phyloP scores from a whole-genome alignment of 2,329 filamentous ascomycete species.

The Fusarium begoniae region DNA sequence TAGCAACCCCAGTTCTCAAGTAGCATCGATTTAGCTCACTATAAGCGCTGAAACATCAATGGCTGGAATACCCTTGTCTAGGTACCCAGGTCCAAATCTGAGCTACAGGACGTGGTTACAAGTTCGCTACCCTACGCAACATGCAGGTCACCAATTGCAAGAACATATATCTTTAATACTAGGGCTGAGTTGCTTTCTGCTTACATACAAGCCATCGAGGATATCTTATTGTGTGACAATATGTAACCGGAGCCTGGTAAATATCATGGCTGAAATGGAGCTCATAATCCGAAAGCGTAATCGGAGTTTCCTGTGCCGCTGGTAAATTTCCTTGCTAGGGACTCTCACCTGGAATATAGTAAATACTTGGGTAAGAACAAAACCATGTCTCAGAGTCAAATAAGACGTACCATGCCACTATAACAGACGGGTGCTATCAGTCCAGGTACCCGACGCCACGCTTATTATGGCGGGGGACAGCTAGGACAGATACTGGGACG shows the following conservation, averaged over 20 bases:
- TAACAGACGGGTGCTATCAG: background rate
- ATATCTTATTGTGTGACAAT: background rate
- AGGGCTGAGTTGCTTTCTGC: background rate
- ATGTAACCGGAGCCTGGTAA: background rate
- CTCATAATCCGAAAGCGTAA: background rate
- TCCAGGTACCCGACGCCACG: slow-evolving; percentile 28
- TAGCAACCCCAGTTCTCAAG: background rate
- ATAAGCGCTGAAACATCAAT: background rate
- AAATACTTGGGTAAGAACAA: background rate
- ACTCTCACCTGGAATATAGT: background rate
- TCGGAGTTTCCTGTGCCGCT: background rate
- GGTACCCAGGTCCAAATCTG: background rate
- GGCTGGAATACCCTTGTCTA: background rate
- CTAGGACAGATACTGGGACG: slow-evolving; percentile 17
- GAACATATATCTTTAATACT: background rate
- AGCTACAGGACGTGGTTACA: background rate
- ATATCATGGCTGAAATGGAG: background rate
- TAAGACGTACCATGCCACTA: slow-evolving; percentile 16
- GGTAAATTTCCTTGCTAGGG: background rate
- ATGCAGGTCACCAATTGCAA: background rate
- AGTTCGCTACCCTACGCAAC: background rate
- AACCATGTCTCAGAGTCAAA: slow-evolving; percentile 3
- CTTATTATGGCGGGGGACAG: background rate
- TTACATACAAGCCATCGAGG: background rate
- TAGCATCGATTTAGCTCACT: background rate